These are phyloP conservation scores for Silene uniflora DNA, from an alignment of 148 eudicot genomes.

Conservation along the genomic window DNA sequence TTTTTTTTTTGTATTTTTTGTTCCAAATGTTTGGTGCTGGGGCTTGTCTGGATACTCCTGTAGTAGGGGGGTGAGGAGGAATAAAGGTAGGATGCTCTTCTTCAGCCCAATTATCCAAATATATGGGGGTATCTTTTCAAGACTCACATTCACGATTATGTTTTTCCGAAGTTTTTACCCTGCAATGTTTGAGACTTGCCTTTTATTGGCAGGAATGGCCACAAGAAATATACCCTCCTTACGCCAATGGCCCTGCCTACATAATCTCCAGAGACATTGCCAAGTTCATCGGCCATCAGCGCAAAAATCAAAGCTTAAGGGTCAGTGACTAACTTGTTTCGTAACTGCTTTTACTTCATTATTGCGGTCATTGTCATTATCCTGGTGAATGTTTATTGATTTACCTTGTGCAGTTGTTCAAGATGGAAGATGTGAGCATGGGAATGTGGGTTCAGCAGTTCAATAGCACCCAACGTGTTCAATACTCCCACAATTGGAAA, in stretches of 20 bases:
- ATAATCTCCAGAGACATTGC: slow-evolving; percentile 74
- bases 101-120: background rate
- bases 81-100: background rate
- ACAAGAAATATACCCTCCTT: slow-evolving; percentile 83
- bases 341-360: background rate
- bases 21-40: background rate
- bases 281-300: slow-evolving; percentile 53
- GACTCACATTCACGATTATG: background rate
- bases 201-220: slow-evolving; percentile 81
- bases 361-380: background rate
- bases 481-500: slow-evolving; percentile 86
- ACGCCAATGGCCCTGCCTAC: slow-evolving; percentile 96
- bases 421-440: slow-evolving; percentile 99
- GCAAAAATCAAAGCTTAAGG: slow-evolving; percentile 53
- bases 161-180: background rate
- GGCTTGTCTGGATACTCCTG: background rate
- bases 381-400: background rate
- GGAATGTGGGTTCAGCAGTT: slow-evolving; percentile 99
- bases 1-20: background rate
- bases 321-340: slow-evolving; percentile 38
- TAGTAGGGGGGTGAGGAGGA: background rate
- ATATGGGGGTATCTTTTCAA: too few relatives aligned
- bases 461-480: slow-evolving; percentile 68
- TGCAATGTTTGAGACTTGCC: slow-evolving; percentile 3
- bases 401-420: slow-evolving; percentile 57